A percentile compares a stretch with the other conserved stretches of the same genome.
These are phyloP conservation scores for Blastocystis sp. DNA, from an alignment of 352 stramenopile genomes.

Conservation along the genomic window DNA sequence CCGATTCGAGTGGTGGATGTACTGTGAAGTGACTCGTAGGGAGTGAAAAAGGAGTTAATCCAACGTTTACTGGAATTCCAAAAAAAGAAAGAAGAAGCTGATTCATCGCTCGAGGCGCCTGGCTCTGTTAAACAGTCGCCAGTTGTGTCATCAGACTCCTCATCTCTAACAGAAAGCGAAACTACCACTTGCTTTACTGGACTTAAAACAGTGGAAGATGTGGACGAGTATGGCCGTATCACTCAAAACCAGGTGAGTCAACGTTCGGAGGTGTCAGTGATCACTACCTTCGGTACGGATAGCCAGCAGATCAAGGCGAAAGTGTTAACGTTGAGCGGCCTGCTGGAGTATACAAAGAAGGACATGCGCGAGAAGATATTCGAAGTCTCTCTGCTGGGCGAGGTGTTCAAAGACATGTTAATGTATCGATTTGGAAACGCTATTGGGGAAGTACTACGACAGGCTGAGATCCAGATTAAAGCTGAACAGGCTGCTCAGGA, in stretches of 20 bases:
- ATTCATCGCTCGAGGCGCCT: neutral
- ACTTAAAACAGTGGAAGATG: neutral
- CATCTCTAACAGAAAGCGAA: neutral
- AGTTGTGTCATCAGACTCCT: neutral
- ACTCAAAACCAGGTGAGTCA: neutral
- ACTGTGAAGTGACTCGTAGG: neutral
- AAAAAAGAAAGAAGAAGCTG: neutral
- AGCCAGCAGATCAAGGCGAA: constrained; percentile 19
- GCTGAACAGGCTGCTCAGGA: neutral
- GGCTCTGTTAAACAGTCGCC: neutral
- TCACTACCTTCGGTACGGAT: constrained; percentile 1
- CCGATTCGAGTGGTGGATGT: neutral
- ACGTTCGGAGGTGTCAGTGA: neutral
- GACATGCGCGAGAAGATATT: constrained; percentile 50
- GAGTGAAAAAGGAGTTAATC: constrained; percentile 45
- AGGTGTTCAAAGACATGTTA: constrained; percentile 40
- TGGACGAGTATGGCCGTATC: constrained; percentile 16
- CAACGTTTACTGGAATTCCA: neutral
- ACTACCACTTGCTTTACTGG: neutral
- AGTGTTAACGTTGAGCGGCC: constrained; percentile 1
- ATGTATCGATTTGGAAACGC: neutral
- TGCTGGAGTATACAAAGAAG: constrained; percentile 45
- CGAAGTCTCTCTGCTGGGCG: constrained; percentile 31
- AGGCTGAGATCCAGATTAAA: neutral
- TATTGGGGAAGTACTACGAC: neutral